Percentiles rank a stretch among this genome's conserved stretches.
Evolutionary conservation across 75 land plant genomes (phyloP).

Genomic region (Picea glauca): DNA sequence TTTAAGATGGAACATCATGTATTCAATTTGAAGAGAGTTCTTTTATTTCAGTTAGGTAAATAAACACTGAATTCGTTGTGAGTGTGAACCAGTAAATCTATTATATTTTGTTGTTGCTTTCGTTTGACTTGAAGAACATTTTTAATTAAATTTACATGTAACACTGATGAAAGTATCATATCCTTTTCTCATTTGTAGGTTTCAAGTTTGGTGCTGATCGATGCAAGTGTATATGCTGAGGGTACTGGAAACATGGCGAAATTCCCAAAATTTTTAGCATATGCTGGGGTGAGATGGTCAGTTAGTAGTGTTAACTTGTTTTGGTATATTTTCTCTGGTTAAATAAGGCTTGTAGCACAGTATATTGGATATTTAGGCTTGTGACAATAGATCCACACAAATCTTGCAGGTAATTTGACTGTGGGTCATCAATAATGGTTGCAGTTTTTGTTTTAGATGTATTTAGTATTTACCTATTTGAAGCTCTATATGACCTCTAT

Average conservation of each 20-base stretch:
- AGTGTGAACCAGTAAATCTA: background rate
- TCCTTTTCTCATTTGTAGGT: constrained; percentile 45
- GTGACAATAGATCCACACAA: background rate
- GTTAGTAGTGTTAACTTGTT: background rate
- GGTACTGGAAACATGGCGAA: constrained; percentile 78
- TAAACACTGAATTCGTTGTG: background rate
- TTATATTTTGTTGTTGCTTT: background rate
- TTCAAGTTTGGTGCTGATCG: constrained; percentile 74
- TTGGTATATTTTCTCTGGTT: background rate
- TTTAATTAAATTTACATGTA: background rate
- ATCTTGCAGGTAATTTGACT: background rate
- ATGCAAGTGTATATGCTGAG: constrained; percentile 92
- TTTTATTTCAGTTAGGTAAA: background rate
- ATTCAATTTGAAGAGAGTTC: background rate
- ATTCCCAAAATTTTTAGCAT: constrained; percentile 60
- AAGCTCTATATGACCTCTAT: background rate
- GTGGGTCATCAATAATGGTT: background rate
- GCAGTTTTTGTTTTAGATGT: background rate
- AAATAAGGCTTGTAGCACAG: background rate
- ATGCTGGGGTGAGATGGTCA: constrained; percentile 75
- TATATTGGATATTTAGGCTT: background rate
- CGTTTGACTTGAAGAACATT: constrained; percentile 2
- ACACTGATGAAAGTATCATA: background rate
- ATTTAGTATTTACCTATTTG: background rate
- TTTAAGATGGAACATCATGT: background rate